Evolutionary conservation across 2,329 filamentous ascomycete species (phyloP).

Genomic region (Scedosporium dehoogii): DNA sequence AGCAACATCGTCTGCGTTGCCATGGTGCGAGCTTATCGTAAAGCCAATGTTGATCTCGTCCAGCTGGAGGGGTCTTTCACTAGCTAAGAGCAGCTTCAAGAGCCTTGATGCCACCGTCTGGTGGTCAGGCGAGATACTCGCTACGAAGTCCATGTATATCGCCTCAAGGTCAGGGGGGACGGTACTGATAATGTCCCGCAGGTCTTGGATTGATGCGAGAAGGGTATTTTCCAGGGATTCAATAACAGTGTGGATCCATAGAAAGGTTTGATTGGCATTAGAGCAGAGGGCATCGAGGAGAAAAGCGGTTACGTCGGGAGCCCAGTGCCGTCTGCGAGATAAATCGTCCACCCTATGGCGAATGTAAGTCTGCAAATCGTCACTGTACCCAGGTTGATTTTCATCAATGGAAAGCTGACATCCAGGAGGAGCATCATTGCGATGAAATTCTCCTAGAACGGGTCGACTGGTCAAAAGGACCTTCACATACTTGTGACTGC

Average conservation of each 20-base stretch:
- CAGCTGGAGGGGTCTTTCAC: conserved; percentile 21
- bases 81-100: conserved; percentile 22
- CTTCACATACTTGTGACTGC: conserved; percentile 17
- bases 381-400: conserved; percentile 11
- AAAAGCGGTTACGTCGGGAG: conserved; percentile 15
- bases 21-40: conserved; percentile 16
- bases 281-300: conserved; percentile 19
- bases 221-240: conserved; percentile 19
- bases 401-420: conserved; percentile 15
- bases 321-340: conserved; percentile 15
- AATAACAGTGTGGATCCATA: conserved; percentile 27
- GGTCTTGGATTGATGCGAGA: conserved; percentile 15
- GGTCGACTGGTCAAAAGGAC: conserved; percentile 23
- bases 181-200: conserved; percentile 19
- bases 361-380: conserved; percentile 23
- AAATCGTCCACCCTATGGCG: conserved; percentile 20
- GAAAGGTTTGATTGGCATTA: conserved; percentile 24
- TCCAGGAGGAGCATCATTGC: conserved; percentile 1
- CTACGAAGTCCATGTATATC: conserved; percentile 21
- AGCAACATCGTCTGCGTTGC: conserved; percentile 14
- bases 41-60: conserved; percentile 24
- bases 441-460: conserved; percentile 11
- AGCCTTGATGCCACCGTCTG: conserved; percentile 17
- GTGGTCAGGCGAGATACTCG: conserved; percentile 15
- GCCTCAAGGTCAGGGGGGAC: conserved; percentile 19